A percentile compares a stretch with the other conserved stretches of the same genome.
phyloP scores from a whole-genome alignment of 208 protist genomes.

The Balamuthia mandrillaris region DNA sequence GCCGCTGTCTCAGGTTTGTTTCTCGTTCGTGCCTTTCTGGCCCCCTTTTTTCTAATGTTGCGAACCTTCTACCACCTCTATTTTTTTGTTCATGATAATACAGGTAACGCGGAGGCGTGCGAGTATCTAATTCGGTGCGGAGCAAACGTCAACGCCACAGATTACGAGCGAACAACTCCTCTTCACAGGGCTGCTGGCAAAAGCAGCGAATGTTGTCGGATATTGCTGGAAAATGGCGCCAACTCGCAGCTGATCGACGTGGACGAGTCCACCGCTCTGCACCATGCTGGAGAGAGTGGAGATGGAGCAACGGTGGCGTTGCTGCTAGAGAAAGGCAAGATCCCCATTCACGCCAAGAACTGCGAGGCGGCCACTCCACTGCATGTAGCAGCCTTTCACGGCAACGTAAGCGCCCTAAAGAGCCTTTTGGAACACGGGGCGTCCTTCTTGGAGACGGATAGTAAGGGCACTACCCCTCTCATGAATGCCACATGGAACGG shows the following conservation, averaged over 20 bases:
- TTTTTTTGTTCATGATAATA: no score
- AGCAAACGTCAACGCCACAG: background rate
- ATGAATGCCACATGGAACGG: background rate
- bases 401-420: background rate
- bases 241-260: background rate
- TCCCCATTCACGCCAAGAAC: background rate
- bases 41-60: no score
- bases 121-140: background rate
- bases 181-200: background rate
- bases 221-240: background rate
- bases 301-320: background rate
- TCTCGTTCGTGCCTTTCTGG: no score
- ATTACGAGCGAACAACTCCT: background rate
- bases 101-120: background rate
- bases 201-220: background rate
- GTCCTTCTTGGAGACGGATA: background rate
- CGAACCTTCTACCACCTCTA: no score
- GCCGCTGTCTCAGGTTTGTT: background rate
- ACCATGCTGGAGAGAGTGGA: background rate
- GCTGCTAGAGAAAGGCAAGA: background rate
- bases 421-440: background rate
- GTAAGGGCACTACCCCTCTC: constrained; percentile 15
- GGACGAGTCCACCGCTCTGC: background rate
- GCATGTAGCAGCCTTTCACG: background rate
- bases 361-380: background rate